Evolutionary conservation across 805 yeast species (phyloP).

Genomic region (Candida incommunis): DNA sequence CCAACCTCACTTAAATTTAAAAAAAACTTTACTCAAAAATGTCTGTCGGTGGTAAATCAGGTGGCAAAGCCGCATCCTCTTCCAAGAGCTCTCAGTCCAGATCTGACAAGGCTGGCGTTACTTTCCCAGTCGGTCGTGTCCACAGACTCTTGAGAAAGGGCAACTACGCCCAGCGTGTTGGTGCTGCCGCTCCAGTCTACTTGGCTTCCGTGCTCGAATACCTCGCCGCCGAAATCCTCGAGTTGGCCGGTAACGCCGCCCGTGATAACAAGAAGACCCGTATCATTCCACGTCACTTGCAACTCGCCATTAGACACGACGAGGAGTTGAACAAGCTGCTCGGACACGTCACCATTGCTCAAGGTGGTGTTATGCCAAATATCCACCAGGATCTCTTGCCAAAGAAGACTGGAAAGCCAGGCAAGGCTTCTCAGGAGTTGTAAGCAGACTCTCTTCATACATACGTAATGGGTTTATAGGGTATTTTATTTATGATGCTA

Average conservation of each 20-base stretch:
- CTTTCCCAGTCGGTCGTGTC: constrained; percentile 96
- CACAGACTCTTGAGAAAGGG: constrained; percentile 88
- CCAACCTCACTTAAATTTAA: not conserved
- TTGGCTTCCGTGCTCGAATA: constrained; percentile 92
- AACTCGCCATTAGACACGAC: constrained; percentile 94
- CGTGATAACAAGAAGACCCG: constrained; percentile 90
- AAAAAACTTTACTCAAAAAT: constrained; percentile 25
- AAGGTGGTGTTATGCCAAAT: constrained; percentile 96
- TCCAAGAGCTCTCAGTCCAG: constrained; percentile 95
- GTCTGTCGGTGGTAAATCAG: constrained; percentile 71
- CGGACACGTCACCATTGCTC: constrained; percentile 82
- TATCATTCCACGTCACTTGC: constrained; percentile 95
- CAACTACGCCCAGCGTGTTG: constrained; percentile 62
- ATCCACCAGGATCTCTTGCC: constrained; percentile 69
- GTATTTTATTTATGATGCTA: constrained; percentile 1
- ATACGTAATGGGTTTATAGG: not conserved
- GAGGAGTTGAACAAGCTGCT: constrained; percentile 91
- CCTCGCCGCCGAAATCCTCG: constrained; percentile 91
- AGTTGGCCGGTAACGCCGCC: constrained; percentile 97
- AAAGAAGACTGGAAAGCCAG: constrained; percentile 32
- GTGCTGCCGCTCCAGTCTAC: constrained; percentile 83
- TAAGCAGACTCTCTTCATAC: constrained; percentile 9
- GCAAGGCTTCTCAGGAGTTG: constrained; percentile 27
- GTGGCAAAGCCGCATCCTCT: constrained; percentile 89
- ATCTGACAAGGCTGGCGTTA: constrained; percentile 56